Percentiles rank a stretch among this genome's conserved stretches.
Evolutionary conservation across 441 rosid species (phyloP).

Genomic region (Rhodomyrtus psidioides): DNA sequence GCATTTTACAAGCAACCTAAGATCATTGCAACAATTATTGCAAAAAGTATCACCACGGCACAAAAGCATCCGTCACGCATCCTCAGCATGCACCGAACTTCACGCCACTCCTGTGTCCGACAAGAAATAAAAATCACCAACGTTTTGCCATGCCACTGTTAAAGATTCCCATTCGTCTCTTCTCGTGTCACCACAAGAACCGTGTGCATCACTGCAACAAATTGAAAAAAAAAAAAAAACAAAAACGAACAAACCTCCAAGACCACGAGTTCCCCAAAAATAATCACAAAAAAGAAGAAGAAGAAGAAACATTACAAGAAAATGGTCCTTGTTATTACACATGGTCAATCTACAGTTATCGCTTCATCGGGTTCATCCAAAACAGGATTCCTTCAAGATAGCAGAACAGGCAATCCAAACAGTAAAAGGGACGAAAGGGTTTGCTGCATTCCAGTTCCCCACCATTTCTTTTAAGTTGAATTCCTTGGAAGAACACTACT

Average conservation of each 20-base stretch:
- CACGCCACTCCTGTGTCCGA: background rate
- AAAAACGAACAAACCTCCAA: background rate
- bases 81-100: background rate
- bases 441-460: background rate
- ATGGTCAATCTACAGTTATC: background rate
- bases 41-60: background rate
- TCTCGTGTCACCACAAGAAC: background rate
- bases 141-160: background rate
- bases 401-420: background rate
- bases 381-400: background rate
- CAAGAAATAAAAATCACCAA: background rate
- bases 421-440: background rate
- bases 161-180: background rate
- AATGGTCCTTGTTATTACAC: background rate
- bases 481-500: background rate
- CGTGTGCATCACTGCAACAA: background rate
- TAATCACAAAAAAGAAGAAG: background rate
- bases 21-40: background rate
- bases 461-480: background rate
- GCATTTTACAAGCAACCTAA: background rate
- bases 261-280: too few species aligned
- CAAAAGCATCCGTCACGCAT: background rate
- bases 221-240: too few species aligned
- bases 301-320: background rate
- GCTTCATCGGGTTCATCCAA: background rate